These are phyloP conservation scores for Chloropicon primus DNA, from an alignment of 139 green algal genomes.

Conservation along the genomic window DNA sequence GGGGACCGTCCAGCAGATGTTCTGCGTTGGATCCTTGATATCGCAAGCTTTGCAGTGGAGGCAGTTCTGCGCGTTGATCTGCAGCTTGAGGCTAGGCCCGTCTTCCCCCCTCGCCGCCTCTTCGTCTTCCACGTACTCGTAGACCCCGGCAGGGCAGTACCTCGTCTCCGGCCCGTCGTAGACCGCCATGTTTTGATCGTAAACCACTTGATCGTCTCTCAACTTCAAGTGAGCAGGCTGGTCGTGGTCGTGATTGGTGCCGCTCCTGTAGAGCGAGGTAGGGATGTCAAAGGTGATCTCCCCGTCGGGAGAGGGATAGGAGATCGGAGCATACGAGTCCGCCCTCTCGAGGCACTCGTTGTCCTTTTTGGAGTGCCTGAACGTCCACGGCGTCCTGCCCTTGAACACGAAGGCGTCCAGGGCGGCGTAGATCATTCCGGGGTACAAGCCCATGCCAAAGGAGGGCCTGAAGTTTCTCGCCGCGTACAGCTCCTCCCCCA, in stretches of 20 bases:
- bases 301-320: constrained; percentile 73
- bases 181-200: constrained; percentile 50
- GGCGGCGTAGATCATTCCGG: constrained; percentile 53
- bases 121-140: constrained; percentile 52
- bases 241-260: constrained; percentile 91
- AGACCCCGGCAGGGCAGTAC: constrained; percentile 69
- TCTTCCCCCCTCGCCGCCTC: constrained; percentile 23
- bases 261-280: constrained; percentile 65
- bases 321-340: constrained; percentile 14
- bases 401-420: constrained; percentile 55
- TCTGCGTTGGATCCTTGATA: constrained; percentile 82
- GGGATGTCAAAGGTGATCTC: constrained; percentile 75
- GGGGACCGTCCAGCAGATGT: constrained; percentile 83
- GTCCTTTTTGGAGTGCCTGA: constrained; percentile 48
- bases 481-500: constrained; percentile 23
- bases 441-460: constrained; percentile 23
- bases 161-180: constrained; percentile 63
- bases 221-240: constrained; percentile 78
- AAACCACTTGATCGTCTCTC: constrained; percentile 35
- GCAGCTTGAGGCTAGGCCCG: constrained; percentile 29
- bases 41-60: constrained; percentile 92
- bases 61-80: constrained; percentile 95
- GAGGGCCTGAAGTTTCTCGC: constrained; percentile 64
- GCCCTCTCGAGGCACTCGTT: constrained; percentile 44
- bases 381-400: constrained; percentile 72